phyloP scores from a whole-genome alignment of 1,284 basidiomycete genomes.

The Ustilago bromivora region DNA sequence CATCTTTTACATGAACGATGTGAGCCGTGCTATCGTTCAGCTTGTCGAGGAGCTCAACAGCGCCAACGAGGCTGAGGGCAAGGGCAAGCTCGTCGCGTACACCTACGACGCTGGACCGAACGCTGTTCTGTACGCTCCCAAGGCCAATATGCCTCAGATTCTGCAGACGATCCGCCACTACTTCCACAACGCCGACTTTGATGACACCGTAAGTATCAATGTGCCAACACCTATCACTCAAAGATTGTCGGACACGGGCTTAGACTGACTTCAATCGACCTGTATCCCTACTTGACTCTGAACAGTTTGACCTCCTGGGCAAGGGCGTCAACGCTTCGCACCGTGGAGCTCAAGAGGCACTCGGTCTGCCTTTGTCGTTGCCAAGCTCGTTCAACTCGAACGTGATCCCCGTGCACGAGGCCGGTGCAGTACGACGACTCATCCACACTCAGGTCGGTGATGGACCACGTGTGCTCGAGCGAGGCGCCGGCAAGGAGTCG shows the following conservation, averaged over 20 bases:
- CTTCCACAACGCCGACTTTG: slow-evolving; percentile 69
- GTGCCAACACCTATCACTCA: neutral
- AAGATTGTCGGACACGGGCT: neutral
- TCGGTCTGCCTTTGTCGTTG: slow-evolving; percentile 50
- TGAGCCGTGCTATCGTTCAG: slow-evolving; percentile 74
- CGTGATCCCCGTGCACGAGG: slow-evolving; percentile 66
- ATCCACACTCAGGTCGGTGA: slow-evolving; percentile 69
- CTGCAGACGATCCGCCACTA: slow-evolving; percentile 65
- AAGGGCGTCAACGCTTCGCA: slow-evolving; percentile 60
- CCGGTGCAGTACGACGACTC: slow-evolving; percentile 63
- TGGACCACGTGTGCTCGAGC: slow-evolving; percentile 64
- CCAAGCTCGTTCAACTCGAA: slow-evolving; percentile 59
- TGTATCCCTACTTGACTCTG: neutral
- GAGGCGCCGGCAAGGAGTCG: slow-evolving; percentile 47
- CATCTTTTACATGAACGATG: slow-evolving; percentile 99
- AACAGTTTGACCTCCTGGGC: slow-evolving; percentile 62
- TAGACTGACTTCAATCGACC: slow-evolving; percentile 1
- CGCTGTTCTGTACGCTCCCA: slow-evolving; percentile 92
- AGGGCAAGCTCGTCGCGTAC: slow-evolving; percentile 87
- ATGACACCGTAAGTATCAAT: slow-evolving; percentile 61
- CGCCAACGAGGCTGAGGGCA: slow-evolving; percentile 74
- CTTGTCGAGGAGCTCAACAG: slow-evolving; percentile 91
- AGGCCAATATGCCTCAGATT: slow-evolving; percentile 69
- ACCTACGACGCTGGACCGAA: slow-evolving; percentile 99
- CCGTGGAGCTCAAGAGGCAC: slow-evolving; percentile 53